Conservation (phyloP, 169 alveolate species). For the Plasmodium gonderi region DNA sequence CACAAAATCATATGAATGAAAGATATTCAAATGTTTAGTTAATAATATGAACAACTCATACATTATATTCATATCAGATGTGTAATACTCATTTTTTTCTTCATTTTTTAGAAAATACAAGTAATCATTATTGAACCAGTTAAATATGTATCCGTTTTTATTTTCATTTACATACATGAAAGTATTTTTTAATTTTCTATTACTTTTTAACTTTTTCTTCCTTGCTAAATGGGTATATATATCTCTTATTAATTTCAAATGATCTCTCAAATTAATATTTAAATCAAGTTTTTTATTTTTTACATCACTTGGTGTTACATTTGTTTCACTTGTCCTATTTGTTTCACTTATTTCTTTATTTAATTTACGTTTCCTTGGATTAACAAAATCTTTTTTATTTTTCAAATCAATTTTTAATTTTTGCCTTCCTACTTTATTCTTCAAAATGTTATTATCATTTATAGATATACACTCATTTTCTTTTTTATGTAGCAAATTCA, state of each 20-base stretch:
- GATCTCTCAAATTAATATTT: slow-evolving; percentile 32
- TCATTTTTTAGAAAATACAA: slow-evolving; percentile 31
- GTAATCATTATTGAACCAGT: slow-evolving; percentile 63
- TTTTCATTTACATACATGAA: slow-evolving; percentile 58
- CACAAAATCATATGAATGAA: slow-evolving; percentile 36
- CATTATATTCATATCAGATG: slow-evolving; percentile 15
- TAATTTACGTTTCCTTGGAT: slow-evolving; percentile 64
- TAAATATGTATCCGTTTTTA: slow-evolving; percentile 16
- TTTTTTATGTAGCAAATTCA: neutral
- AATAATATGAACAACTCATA: slow-evolving; percentile 50
- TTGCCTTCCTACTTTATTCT: neutral
- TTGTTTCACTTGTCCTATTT: neutral
- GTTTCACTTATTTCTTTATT: neutral
- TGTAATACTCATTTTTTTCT: slow-evolving; percentile 37
- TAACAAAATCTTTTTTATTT: slow-evolving; percentile 27
- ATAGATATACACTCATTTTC: neutral
- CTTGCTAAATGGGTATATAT: slow-evolving; percentile 17
- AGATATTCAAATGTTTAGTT: slow-evolving; percentile 30
- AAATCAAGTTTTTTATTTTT: slow-evolving; percentile 22
- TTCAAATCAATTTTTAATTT: slow-evolving; percentile 2
- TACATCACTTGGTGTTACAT: neutral
- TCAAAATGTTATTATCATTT: neutral
- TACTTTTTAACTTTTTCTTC: slow-evolving; percentile 30
- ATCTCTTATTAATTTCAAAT: slow-evolving; percentile 31
- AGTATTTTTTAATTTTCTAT: slow-evolving; percentile 9